Base-by-base conservation (phyloP, 2,329 filamentous ascomycete species). In the Lecanoromycetidae sp. region DNA sequence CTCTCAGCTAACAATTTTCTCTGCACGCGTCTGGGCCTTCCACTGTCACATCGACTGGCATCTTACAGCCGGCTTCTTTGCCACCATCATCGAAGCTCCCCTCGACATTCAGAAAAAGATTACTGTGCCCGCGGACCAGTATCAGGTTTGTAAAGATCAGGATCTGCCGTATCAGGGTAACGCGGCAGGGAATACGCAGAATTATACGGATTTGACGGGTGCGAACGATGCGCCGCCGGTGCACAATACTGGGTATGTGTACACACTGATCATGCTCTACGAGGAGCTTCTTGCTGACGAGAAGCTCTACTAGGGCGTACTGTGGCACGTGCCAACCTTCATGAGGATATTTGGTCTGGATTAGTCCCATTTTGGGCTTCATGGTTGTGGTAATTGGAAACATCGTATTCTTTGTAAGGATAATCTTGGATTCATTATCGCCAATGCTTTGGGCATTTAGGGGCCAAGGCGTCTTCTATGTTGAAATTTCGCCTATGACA, bases 161-260 rank as follows among this genome's bases (percentile, higher is more conserved):
- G 64, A 67, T 6, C 62, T 77, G 0, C 69, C 76, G 0, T 73
- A 66, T 0, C 57, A 58, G 3, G 86, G 86, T 3, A 91, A 91
- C 56, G 86, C 85, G 0, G 86, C 84, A 0, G 86, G 72, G 0
- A 87, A 87, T 57, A 80, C 75, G 0, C 61, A 64, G 0, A 64
- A 88, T 54, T 65, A 77, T 10, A 64, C 84, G 0, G 75, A 91
- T 53, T 65, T 87, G 2, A 64, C 61, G 0, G 81, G 80, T 10
- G 67, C 83, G 60, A 80, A 79, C 47, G 63, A 60, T 30, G 69
- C 72, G 2, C 73, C 77, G 0, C 63, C 61, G 5, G 30, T 33
- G 6, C 12, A 33, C 9, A n/a, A 33, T n/a, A 33, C 30, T 3
- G 30, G n/a, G n/a, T n/a, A n/a, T n/a, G n/a, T n/a, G n/a, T n/a